Percentiles rank a stretch among this genome's conserved stretches.
Conservation (phyloP, 495 filamentous ascomycete species). For the Daldinia caldariorum region DNA sequence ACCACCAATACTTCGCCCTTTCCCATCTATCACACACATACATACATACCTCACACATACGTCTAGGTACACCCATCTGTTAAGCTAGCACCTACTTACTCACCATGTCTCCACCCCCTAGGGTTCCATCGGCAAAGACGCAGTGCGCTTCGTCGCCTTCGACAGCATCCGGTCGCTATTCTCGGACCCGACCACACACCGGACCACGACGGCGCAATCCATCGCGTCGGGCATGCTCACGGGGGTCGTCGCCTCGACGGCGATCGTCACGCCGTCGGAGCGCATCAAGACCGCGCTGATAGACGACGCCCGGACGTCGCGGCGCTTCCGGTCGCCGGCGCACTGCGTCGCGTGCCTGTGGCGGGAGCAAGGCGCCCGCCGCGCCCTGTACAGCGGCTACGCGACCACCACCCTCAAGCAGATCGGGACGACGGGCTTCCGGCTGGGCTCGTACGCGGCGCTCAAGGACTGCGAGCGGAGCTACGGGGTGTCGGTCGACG, state of each 20-base stretch:
- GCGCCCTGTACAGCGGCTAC: conserved; percentile 69
- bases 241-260: conserved; percentile 66
- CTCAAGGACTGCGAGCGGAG: conserved; percentile 67
- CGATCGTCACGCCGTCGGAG: conserved; percentile 72
- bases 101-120: conserved; percentile 6
- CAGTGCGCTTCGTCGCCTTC: conserved; percentile 71
- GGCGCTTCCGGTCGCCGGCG: conserved; percentile 60
- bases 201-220: conserved; percentile 63
- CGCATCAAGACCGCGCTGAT: conserved; percentile 76
- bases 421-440: conserved; percentile 68
- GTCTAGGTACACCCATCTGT: neutral
- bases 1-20: neutral
- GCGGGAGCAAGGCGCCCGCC: conserved; percentile 57
- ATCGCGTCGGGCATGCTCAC: conserved; percentile 70
- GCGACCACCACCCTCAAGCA: conserved; percentile 74
- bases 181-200: conserved; percentile 64
- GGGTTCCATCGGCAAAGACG: conserved; percentile 68
- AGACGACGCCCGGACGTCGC: conserved; percentile 66
- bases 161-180: conserved; percentile 71
- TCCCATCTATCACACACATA: neutral
- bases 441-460: conserved; percentile 74
- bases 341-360: conserved; percentile 63
- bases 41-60: neutral
- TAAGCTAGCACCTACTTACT: neutral
- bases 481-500: conserved; percentile 51